Base-by-base conservation (phyloP, 75 land plant genomes). In the Gnetum montanum region DNA sequence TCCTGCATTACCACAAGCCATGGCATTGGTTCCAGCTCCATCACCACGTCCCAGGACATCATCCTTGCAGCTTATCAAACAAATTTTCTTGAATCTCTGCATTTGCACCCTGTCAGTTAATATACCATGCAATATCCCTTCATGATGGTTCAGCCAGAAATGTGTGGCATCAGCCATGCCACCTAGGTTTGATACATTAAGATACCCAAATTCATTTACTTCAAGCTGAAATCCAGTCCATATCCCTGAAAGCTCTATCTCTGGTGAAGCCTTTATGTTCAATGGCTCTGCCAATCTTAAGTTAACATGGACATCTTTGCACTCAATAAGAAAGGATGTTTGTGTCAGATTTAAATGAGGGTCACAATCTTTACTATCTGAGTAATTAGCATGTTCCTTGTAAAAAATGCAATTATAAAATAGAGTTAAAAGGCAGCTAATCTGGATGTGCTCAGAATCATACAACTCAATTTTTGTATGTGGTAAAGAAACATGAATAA, bases 1-100 rank as follows among this genome's bases (percentile, higher is more conserved):
- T 34, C 99, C 99, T 46, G 92, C 82, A 43, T 73, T 41, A 11
- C 81, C 75, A 43, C 63, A 66, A 31, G 89, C 77, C 50, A 95
- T 65, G 18, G 76, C 84, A 79, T 95, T 95, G 27, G 77, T 64
- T 46, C 96, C 97, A 54, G 64, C 85, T 28, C 99, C 99, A 69
- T 83, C 80, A 57, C 99, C 99, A 31, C 99, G 88, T 22, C 76
- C 63, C 62, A 75, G 48, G 24, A 75, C 58, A 61, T 67, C 49
- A 58, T 70, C 61, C 55, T 62, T 69, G 47, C 92, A 90, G 26
- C 79, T 69, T 11, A 93, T 65, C 16, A 95, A 57, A 33, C 81
- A 65, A 36, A 81, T 24, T 46, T 80, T 69, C 35, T 74, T 28
- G 10, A 52, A 57, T 24, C 48, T 60, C 10, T 35, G 15, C 7